Evolutionary conservation across 2,329 filamentous ascomycete genomes (phyloP).

Genomic region (Gnomoniopsis smithogilvyi): DNA sequence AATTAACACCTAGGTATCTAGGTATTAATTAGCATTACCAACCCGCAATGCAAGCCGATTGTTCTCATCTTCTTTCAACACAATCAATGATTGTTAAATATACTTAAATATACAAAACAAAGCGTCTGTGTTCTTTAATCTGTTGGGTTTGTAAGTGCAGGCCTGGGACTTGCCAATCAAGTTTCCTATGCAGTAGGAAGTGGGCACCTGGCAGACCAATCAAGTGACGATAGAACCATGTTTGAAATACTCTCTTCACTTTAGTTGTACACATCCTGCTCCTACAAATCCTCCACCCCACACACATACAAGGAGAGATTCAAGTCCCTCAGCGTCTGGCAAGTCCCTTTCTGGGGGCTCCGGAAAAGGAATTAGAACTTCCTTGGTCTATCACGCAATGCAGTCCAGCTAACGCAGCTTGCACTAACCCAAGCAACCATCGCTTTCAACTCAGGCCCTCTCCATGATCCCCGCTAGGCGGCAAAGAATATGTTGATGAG

Average conservation of each 20-base stretch:
- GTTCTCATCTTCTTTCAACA: too few relatives aligned
- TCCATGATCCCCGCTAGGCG: background rate
- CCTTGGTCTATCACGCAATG: background rate
- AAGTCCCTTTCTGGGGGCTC: background rate
- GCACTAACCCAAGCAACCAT: background rate
- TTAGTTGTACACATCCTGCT: background rate
- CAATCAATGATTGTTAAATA: too few relatives aligned
- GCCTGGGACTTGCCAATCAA: too few relatives aligned
- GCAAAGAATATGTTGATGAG: background rate
- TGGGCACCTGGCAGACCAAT: background rate
- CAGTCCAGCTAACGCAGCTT: background rate
- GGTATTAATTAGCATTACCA: too few relatives aligned
- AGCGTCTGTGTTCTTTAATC: too few relatives aligned
- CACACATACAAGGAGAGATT: background rate
- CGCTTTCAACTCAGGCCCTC: background rate
- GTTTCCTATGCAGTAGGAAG: background rate
- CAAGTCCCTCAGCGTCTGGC: slow-evolving; percentile 1
- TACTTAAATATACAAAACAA: too few relatives aligned
- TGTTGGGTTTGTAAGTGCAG: too few relatives aligned
- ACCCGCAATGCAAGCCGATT: background rate
- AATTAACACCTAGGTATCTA: background rate
- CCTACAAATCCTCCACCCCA: background rate
- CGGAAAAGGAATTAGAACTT: background rate
- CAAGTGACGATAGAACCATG: background rate
- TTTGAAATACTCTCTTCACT: background rate